A percentile compares a stretch with the other conserved stretches of the same genome.
These are phyloP conservation scores for Aspergillus sp. DNA, from an alignment of 2,329 filamentous ascomycete genomes.

Conservation along the genomic window DNA sequence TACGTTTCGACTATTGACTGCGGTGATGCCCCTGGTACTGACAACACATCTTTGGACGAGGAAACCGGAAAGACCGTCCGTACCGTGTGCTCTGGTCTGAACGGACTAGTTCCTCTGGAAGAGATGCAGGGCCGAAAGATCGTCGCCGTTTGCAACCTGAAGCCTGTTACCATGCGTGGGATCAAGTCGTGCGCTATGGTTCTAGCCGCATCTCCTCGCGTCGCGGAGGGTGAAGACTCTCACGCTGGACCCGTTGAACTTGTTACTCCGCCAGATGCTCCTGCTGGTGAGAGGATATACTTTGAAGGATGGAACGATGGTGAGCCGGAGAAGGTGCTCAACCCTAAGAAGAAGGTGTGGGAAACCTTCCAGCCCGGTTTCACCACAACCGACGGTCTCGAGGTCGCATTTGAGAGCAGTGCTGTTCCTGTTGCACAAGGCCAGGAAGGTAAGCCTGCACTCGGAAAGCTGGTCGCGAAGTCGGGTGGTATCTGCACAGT, in stretches of 20 bases:
- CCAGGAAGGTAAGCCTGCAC: constrained; percentile 55
- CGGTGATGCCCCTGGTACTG: constrained; percentile 79
- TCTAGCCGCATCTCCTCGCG: constrained; percentile 82
- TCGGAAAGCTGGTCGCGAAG: constrained; percentile 70
- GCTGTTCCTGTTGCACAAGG: constrained; percentile 74
- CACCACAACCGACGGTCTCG: constrained; percentile 76
- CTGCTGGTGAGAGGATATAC: constrained; percentile 82
- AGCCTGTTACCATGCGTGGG: constrained; percentile 98
- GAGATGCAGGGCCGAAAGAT: constrained; percentile 98
- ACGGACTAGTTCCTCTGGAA: constrained; percentile 85
- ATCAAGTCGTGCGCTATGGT: constrained; percentile 85
- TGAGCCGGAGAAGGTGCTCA: constrained; percentile 87
- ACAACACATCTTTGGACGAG: constrained; percentile 76
- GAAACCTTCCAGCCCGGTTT: constrained; percentile 96
- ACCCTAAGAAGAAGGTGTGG: constrained; percentile 99
- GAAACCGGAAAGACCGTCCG: constrained; percentile 89
- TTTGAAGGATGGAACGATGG: constrained; percentile 89
- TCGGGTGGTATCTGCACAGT: constrained; percentile 81
- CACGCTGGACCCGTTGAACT: constrained; percentile 92
- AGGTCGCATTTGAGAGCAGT: constrained; percentile 82
- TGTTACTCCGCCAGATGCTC: constrained; percentile 74
- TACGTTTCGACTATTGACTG: constrained; percentile 95
- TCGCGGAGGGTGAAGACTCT: constrained; percentile 78
- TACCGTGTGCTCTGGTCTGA: constrained; percentile 95
- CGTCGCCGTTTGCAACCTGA: constrained; percentile 93